Conservation (phyloP, 108 stramenopile species). For the Skeletonema tropicum region DNA sequence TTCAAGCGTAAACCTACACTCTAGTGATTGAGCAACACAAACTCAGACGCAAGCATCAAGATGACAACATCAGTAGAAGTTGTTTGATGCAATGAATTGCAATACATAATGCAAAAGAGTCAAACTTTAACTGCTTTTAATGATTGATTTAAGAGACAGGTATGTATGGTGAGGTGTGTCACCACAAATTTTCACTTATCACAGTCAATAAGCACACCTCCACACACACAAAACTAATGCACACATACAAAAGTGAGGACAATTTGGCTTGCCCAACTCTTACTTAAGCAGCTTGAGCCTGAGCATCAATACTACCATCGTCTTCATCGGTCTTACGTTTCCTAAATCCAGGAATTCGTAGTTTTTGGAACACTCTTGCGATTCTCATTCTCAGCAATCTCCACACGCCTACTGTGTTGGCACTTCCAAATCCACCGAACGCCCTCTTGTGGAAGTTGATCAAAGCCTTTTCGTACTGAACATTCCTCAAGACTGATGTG, state of each 20-base stretch:
- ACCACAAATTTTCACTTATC: not conserved
- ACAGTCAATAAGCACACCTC: not conserved
- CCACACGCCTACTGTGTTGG: conserved; percentile 51
- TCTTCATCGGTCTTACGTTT: not conserved
- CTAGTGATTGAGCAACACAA: too few relatives aligned
- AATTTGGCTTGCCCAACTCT: not conserved
- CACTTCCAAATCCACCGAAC: conserved; percentile 77
- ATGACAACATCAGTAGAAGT: too few relatives aligned
- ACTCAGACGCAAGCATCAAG: too few relatives aligned
- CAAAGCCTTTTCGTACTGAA: conserved; percentile 87
- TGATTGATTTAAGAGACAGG: not conserved
- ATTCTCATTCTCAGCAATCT: conserved; percentile 57
- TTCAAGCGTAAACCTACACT: too few relatives aligned
- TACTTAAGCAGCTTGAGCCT: conserved; percentile 3
- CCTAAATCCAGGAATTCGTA: conserved; percentile 45
- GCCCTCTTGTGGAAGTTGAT: conserved; percentile 82
- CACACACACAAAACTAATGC: conserved; percentile 5
- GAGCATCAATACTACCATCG: conserved; percentile 1
- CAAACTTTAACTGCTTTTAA: not conserved
- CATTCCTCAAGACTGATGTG: conserved; percentile 81
- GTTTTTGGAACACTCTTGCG: conserved; percentile 33
- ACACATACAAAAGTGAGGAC: not conserved
- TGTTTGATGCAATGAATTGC: not conserved
- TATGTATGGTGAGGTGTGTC: not conserved
- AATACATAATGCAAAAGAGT: not conserved